Evolutionary conservation across 2,329 filamentous ascomycete species (phyloP).

Genomic region (Grosmannia clavigera): DNA sequence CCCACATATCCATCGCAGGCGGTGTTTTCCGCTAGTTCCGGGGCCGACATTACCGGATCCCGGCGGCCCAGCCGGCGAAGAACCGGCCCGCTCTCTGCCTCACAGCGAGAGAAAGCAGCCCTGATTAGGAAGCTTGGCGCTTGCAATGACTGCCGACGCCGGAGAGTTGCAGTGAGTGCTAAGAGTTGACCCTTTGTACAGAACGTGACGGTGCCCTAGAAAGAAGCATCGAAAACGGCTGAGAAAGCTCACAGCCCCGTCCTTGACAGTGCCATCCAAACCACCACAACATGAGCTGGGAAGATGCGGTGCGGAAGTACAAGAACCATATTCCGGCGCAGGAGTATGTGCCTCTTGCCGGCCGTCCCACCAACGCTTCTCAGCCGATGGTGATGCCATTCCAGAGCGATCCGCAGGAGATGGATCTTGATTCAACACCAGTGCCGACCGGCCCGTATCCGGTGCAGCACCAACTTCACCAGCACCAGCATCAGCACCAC

Average conservation of each 20-base stretch:
- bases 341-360: conserved; percentile 28
- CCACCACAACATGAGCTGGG: conserved; percentile 50
- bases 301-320: conserved; percentile 44
- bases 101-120: conserved; percentile 46
- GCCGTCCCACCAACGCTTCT: conserved; percentile 29
- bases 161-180: conserved; percentile 44
- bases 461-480: not conserved
- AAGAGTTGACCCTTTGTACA: not conserved
- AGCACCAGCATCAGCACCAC: not conserved
- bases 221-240: not conserved
- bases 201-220: not conserved
- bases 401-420: conserved; percentile 36
- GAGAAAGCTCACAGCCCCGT: not conserved
- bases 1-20: conserved; percentile 33
- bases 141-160: conserved; percentile 41
- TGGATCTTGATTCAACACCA: conserved; percentile 38
- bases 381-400: conserved; percentile 26
- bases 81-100: conserved; percentile 44
- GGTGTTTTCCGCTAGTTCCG: conserved; percentile 44
- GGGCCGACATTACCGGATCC: conserved; percentile 37
- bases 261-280: conserved; percentile 39
- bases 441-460: conserved; percentile 9
- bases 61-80: conserved; percentile 45
- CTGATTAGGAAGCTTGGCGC: conserved; percentile 48
- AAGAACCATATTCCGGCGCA: conserved; percentile 40